A percentile compares a stretch with the other conserved stretches of the same genome.
Evolutionary conservation across 75 land plant genomes (phyloP).

Genomic region (Pseudotsuga menziesii): DNA sequence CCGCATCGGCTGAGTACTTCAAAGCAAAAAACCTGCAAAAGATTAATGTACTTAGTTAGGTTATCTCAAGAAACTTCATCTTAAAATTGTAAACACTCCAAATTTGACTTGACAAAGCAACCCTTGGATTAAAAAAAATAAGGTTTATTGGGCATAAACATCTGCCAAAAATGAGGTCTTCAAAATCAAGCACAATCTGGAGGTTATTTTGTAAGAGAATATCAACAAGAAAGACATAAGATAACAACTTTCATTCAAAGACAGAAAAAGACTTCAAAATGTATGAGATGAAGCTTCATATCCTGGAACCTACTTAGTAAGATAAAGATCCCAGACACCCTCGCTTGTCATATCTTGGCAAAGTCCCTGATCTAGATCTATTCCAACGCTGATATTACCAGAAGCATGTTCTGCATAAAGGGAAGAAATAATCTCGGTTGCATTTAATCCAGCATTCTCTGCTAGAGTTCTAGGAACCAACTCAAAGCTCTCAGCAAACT

Average conservation of each 20-base stretch:
- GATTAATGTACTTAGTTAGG: background rate
- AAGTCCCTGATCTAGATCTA: conserved; percentile 73
- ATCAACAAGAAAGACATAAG: background rate
- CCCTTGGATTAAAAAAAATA: too few relatives aligned
- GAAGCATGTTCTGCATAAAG: conserved; percentile 93
- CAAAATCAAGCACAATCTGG: too few relatives aligned
- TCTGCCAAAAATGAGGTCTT: background rate
- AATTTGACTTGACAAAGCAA: background rate
- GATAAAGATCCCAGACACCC: conserved; percentile 79
- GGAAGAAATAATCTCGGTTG: conserved; percentile 92
- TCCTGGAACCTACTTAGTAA: conserved; percentile 63
- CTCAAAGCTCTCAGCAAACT: conserved; percentile 97
- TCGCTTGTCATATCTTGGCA: conserved; percentile 53
- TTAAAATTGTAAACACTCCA: background rate
- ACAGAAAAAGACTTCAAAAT: background rate
- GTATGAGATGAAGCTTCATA: background rate
- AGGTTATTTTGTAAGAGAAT: background rate
- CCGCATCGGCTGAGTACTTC: conserved; percentile 94
- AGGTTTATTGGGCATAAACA: background rate
- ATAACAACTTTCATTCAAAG: background rate
- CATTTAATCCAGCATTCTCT: conserved; percentile 96
- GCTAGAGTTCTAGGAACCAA: conserved; percentile 90
- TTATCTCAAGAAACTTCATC: background rate
- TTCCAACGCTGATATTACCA: conserved; percentile 79
- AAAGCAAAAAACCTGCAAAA: conserved; percentile 77